A percentile compares a stretch with the other conserved stretches of the same genome.
Conservation (phyloP, 306 rosid species). For the Corylus americana region DNA sequence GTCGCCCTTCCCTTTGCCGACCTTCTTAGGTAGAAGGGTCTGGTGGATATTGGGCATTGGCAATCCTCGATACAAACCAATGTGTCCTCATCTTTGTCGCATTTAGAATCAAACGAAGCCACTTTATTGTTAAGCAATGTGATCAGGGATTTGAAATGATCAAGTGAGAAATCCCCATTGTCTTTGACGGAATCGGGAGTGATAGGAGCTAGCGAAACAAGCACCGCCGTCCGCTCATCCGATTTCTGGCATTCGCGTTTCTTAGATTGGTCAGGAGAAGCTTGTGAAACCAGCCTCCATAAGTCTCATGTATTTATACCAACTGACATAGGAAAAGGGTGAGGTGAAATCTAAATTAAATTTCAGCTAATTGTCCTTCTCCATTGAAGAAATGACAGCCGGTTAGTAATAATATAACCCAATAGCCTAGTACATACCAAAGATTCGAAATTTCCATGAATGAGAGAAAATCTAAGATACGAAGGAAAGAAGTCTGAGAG, state of each 20-base stretch:
- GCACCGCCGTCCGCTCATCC: slow-evolving; percentile 2
- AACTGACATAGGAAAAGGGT: neutral
- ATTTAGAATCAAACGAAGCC: no score
- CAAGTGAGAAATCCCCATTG: slow-evolving; percentile 49
- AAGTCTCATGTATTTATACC: neutral
- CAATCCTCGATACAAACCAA: slow-evolving; percentile 61
- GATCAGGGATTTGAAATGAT: slow-evolving; percentile 37
- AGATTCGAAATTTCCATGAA: neutral
- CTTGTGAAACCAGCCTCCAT: slow-evolving; percentile 57
- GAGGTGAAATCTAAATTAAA: neutral
- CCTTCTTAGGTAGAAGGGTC: slow-evolving; percentile 71
- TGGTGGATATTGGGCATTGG: slow-evolving; percentile 75
- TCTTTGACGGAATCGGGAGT: slow-evolving; percentile 65
- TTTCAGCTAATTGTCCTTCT: neutral
- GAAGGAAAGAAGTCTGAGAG: neutral
- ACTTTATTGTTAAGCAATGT: slow-evolving; percentile 62
- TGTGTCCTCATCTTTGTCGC: slow-evolving; percentile 56
- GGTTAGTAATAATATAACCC: neutral
- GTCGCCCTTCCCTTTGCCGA: slow-evolving; percentile 73
- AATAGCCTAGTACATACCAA: neutral
- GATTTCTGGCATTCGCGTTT: slow-evolving; percentile 17
- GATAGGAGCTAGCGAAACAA: slow-evolving; percentile 47
- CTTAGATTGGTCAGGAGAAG: slow-evolving; percentile 25
- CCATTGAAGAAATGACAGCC: neutral
- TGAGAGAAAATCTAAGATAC: neutral